Conservation (phyloP, 2,329 filamentous ascomycete genomes). For the Immersiporthe knoxdaviesiana region DNA sequence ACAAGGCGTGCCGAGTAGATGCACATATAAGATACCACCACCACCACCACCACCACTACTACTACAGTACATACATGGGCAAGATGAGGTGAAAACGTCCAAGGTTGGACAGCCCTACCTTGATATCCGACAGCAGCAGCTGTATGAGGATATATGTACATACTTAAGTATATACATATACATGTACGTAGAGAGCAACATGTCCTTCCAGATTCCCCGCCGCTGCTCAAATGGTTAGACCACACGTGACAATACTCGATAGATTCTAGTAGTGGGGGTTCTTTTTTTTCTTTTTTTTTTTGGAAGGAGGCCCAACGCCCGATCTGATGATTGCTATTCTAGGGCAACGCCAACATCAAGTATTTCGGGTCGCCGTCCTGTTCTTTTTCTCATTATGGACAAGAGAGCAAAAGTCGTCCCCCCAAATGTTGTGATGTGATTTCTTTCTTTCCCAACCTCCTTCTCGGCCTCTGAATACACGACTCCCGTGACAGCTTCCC, state of each 20-base stretch:
- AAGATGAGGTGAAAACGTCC: neutral
- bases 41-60: too few species aligned
- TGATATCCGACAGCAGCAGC: neutral
- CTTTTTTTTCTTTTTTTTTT: too few species aligned
- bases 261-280: neutral
- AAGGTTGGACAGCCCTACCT: neutral
- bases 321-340: constrained; percentile 28
- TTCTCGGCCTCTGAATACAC: constrained; percentile 5
- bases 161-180: too few species aligned
- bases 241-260: neutral
- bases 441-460: constrained; percentile 3
- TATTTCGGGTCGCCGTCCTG: constrained; percentile 21
- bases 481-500: constrained; percentile 7
- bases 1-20: neutral
- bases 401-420: constrained; percentile 22
- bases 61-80: neutral
- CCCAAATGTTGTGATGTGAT: constrained; percentile 19
- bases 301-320: constrained; percentile 22
- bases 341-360: constrained; percentile 27
- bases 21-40: neutral
- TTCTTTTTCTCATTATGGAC: constrained; percentile 28
- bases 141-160: neutral
- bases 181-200: neutral
- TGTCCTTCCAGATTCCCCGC: neutral
- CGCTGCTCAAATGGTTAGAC: neutral